Conservation (phyloP, 805 yeast species). For the Wickerhamiella cacticola region DNA sequence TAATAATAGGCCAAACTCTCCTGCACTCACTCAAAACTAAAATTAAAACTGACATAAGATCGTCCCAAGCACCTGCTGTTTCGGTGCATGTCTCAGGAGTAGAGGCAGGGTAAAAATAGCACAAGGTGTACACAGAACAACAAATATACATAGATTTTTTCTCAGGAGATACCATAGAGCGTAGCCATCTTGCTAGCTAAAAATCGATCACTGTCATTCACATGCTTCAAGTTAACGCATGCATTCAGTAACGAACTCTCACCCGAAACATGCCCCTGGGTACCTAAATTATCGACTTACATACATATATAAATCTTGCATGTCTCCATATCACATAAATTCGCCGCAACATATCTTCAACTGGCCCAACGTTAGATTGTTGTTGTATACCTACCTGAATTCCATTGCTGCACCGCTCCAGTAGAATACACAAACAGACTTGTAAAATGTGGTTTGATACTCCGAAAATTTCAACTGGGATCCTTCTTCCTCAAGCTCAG, state of each 20-base stretch:
- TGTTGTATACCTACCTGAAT: background rate
- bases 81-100: conserved; percentile 4
- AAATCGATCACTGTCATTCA: background rate
- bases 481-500: background rate
- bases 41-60: conserved; percentile 3
- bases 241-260: conserved; percentile 5
- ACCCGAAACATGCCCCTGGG: conserved; percentile 12
- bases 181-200: background rate
- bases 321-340: conserved; percentile 8
- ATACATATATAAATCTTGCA: conserved; percentile 10
- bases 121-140: background rate
- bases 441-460: conserved; percentile 11
- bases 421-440: background rate
- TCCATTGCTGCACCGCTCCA: background rate
- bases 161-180: background rate
- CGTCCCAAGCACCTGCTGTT: conserved; percentile 5
- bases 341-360: conserved; percentile 7
- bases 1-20: conserved; percentile 2
- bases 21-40: conserved; percentile 3
- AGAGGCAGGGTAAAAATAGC: conserved; percentile 1
- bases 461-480: background rate
- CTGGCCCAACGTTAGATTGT: conserved; percentile 1
- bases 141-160: background rate
- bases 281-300: conserved; percentile 9
- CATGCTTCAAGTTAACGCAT: conserved; percentile 3